Conservation (phyloP, 2,329 filamentous ascomycete genomes). For the Diaporthe sp. region DNA sequence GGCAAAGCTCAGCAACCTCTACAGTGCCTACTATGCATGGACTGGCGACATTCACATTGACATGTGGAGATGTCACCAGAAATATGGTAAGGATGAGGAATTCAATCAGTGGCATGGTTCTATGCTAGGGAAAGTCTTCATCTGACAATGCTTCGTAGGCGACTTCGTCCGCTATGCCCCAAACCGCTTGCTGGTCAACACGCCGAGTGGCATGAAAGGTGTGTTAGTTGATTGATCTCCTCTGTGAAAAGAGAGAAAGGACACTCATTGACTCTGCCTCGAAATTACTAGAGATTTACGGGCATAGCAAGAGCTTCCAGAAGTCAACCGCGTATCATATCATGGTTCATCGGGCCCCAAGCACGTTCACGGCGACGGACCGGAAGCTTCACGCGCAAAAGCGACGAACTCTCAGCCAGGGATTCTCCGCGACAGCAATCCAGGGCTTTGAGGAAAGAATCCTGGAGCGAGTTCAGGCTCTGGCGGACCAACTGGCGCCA, state of each 20-base stretch:
- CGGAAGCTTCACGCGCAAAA: conserved; percentile 14
- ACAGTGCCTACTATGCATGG: conserved; percentile 27
- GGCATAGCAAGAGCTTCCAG: conserved; percentile 9
- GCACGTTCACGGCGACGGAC: conserved; percentile 23
- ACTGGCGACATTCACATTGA: conserved; percentile 20
- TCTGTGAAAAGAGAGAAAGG: background rate
- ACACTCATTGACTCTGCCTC: background rate
- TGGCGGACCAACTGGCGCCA: conserved; percentile 10
- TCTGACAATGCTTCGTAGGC: background rate
- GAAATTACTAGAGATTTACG: background rate
- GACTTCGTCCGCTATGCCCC: conserved; percentile 25
- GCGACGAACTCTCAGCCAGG: conserved; percentile 16
- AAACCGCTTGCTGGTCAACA: conserved; percentile 10
- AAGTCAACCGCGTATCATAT: conserved; percentile 25
- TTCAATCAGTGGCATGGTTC: too few species aligned
- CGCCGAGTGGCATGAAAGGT: conserved; percentile 22
- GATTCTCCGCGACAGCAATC: conserved; percentile 11
- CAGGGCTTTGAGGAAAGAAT: conserved; percentile 17
- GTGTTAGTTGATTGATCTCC: background rate
- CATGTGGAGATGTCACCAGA: conserved; percentile 24
- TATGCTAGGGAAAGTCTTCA: background rate
- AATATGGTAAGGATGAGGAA: conserved; percentile 5
- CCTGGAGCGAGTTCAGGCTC: background rate
- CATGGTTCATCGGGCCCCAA: conserved; percentile 14
- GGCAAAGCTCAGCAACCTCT: conserved; percentile 18